Evolutionary conservation across 345 rosid genomes (phyloP).

Genomic region (Bruguiera sexangula): DNA sequence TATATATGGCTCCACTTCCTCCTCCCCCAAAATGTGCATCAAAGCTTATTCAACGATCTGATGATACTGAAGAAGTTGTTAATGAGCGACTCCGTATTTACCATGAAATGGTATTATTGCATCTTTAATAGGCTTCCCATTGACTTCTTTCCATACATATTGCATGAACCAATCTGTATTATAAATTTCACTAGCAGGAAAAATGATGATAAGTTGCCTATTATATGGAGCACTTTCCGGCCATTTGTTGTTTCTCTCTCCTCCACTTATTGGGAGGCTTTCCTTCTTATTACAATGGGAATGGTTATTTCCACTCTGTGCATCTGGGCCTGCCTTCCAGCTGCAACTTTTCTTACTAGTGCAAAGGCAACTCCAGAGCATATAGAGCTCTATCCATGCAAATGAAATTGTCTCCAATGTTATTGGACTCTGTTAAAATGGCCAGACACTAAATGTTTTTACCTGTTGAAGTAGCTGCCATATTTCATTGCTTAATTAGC

Average conservation of each 20-base stretch:
- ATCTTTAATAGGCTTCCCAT: neutral
- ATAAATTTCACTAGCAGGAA: neutral
- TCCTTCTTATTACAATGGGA: too few relatives aligned
- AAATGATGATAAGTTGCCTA: too few relatives aligned
- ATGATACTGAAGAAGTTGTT: constrained; percentile 89
- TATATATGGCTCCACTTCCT: constrained; percentile 94
- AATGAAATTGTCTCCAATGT: neutral
- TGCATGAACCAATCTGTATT: neutral
- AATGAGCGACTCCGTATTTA: constrained; percentile 80
- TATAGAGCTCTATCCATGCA: too few relatives aligned
- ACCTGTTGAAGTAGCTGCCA: too few relatives aligned
- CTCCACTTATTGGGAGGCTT: too few relatives aligned
- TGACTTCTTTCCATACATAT: neutral
- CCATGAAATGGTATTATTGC: constrained; percentile 52
- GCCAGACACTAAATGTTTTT: neutral
- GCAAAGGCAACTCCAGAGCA: too few relatives aligned
- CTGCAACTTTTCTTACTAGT: too few relatives aligned
- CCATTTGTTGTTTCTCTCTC: too few relatives aligned
- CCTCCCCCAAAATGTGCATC: constrained; percentile 82
- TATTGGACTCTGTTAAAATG: neutral
- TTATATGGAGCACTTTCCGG: too few relatives aligned
- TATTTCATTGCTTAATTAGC: neutral
- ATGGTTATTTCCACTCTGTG: too few relatives aligned
- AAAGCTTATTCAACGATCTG: constrained; percentile 83
- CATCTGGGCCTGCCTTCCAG: too few relatives aligned